A percentile compares a stretch with the other conserved stretches of the same genome.
These are phyloP conservation scores for Oryza nivara DNA, from an alignment of 176 grass and related monocot genomes.

Conservation along the genomic window DNA sequence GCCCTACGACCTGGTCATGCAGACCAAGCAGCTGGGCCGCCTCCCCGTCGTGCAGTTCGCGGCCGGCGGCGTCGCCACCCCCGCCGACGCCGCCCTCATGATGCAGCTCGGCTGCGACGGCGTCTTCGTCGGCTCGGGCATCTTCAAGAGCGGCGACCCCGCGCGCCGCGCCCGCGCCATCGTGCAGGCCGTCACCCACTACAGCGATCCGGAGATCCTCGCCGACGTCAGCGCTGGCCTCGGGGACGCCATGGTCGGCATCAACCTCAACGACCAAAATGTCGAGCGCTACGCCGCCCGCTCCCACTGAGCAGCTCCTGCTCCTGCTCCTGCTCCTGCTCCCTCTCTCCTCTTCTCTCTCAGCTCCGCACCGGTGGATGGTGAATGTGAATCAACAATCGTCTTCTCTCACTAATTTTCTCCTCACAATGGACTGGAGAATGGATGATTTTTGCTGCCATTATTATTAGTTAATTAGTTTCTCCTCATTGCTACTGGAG, in stretches of 20 bases:
- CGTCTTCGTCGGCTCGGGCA: constrained; percentile 49
- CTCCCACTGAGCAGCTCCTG: constrained; percentile 38
- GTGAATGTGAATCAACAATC: too few species aligned
- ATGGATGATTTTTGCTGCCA: background rate
- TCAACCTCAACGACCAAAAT: constrained; percentile 57
- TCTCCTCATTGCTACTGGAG: too few species aligned
- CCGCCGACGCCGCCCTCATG: constrained; percentile 62
- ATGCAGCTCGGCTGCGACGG: constrained; percentile 56
- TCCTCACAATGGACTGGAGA: background rate
- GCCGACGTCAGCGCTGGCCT: constrained; percentile 56
- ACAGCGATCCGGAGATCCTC: constrained; percentile 61
- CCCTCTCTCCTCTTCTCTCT: too few species aligned
- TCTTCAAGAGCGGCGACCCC: constrained; percentile 67
- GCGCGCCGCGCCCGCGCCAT: constrained; percentile 56
- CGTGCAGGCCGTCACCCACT: constrained; percentile 65
- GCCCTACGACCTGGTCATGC: constrained; percentile 65
- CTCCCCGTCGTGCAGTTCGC: constrained; percentile 68
- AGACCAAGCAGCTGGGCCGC: constrained; percentile 71
- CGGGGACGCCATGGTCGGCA: constrained; percentile 66
- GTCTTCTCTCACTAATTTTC: too few species aligned
- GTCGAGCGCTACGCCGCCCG: constrained; percentile 64
- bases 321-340: background rate
- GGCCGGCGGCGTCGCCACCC: constrained; percentile 57
- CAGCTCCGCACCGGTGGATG: background rate
- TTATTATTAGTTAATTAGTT: too few species aligned